Evolutionary conservation across 495 filamentous ascomycete genomes (phyloP).

Genomic region (Talaromyces borbonicus): DNA sequence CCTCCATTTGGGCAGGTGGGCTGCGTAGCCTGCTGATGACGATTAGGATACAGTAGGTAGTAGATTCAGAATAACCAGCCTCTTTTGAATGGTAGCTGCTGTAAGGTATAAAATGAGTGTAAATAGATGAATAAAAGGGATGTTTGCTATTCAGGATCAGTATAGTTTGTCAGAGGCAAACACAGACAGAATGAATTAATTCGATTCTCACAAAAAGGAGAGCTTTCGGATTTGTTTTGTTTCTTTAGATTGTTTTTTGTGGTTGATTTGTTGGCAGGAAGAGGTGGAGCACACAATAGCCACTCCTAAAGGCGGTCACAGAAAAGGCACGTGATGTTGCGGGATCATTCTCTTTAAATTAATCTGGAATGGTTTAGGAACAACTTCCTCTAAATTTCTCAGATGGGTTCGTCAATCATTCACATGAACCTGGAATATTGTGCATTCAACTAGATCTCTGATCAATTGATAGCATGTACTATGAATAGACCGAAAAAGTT

Average conservation of each 20-base stretch:
- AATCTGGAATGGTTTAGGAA: too few species aligned
- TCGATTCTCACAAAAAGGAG: neutral
- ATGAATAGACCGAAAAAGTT: too few species aligned
- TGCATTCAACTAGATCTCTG: too few species aligned
- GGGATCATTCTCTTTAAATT: too few species aligned
- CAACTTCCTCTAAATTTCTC: too few species aligned
- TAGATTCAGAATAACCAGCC: neutral
- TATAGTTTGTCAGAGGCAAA: too few species aligned
- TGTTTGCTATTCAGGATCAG: too few species aligned
- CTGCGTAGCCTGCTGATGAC: conserved; percentile 4
- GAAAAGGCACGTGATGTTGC: conserved; percentile 1
- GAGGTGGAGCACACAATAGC: neutral
- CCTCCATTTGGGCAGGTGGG: conserved; percentile 5
- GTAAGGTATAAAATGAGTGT: neutral
- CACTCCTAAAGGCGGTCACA: conserved; percentile 3
- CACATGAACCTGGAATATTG: too few species aligned
- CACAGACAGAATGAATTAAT: neutral
- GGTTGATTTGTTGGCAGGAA: neutral
- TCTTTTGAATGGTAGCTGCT: neutral
- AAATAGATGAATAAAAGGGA: neutral
- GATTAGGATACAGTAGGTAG: too few species aligned
- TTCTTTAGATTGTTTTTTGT: neutral
- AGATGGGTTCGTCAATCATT: too few species aligned
- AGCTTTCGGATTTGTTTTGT: conserved; percentile 4
- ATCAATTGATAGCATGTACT: too few species aligned